A percentile compares a stretch with the other conserved stretches of the same genome.
phyloP scores from a whole-genome alignment of 345 rosid genomes.

The Salix exigua region DNA sequence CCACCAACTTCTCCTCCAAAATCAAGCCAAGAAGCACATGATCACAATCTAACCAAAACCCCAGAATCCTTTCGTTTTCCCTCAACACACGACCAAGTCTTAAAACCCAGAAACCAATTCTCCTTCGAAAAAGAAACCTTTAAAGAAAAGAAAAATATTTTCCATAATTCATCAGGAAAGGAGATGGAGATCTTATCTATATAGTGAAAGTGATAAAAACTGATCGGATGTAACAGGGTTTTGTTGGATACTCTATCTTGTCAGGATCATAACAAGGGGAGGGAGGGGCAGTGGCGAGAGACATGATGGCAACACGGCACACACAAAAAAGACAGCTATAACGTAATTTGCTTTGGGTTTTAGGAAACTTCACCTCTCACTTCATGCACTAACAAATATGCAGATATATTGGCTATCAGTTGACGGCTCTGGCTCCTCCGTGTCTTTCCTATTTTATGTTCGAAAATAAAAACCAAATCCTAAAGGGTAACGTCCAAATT shows the following conservation, averaged over 20 bases:
- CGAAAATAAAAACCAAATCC: neutral
- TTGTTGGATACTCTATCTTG: neutral
- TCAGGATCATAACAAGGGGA: neutral
- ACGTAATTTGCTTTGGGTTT: slow-evolving; percentile 4
- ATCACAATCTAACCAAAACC: neutral
- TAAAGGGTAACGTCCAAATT: neutral
- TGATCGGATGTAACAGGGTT: neutral
- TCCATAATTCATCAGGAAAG: neutral
- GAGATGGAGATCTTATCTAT: neutral
- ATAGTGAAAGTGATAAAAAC: neutral
- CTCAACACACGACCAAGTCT: neutral
- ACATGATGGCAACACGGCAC: slow-evolving; percentile 5
- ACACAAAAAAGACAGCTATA: slow-evolving; percentile 6
- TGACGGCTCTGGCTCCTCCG: neutral
- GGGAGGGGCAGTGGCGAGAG: neutral
- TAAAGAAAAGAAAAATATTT: neutral
- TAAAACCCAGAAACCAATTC: neutral
- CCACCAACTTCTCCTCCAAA: neutral
- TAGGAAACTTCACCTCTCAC: slow-evolving; percentile 8
- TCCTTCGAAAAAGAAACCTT: neutral
- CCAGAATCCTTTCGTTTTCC: neutral
- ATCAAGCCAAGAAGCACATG: neutral
- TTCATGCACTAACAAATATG: slow-evolving; percentile 12
- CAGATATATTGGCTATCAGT: neutral
- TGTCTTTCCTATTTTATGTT: neutral